Base-by-base conservation (phyloP, 2,329 filamentous ascomycete genomes). In the Alternaria arbusti region DNA sequence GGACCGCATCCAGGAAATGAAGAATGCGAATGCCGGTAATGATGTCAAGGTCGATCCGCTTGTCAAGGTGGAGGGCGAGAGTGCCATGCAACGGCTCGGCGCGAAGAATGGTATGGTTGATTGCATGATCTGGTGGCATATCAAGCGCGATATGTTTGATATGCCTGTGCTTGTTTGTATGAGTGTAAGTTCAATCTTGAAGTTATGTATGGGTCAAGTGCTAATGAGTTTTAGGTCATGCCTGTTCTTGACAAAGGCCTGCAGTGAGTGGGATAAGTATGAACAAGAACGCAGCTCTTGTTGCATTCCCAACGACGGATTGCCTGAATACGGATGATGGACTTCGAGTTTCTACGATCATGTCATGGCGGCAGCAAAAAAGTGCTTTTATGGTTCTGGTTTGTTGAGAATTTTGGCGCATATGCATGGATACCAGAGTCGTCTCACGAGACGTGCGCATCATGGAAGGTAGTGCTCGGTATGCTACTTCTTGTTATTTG, bases 101-200 rank as follows among this genome's bases (percentile, higher is more conserved):
- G 85, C 92, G 75, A 91, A 89, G 77, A 94, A 97, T 74, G 95
- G 94, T 57, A 94, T 96, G 81, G 91, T 98, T 61, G 92, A 97
- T 78, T 97, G 94, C 83, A 94, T 92, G 74, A 97, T 96, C 82
- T 97, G 93, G 83, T 98, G 95, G 94, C 95, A 93, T 67, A 94
- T 98, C 66, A 97, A 97, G 83, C 87, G 95, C 67, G 96, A 99
- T 80, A 93, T 96, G 44, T 98, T 98, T 83, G 95, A 98, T 82
- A 97, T 98, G 80, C 96, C 96, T 22, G 97, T 97, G 93, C 86
- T 98, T 83, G 96, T 98, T 80, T 92, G 97, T 76, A 95, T 98
- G 85, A 97, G 97, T 83, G 96, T 97, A 80, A 90, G 94, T 90
- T 28, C 12, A 11, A 17, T 2, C 9, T 2, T n/a, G 17, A 7